These are phyloP conservation scores for Rasamsonia emersonii DNA, from an alignment of 2,329 filamentous ascomycete species.

Conservation along the genomic window DNA sequence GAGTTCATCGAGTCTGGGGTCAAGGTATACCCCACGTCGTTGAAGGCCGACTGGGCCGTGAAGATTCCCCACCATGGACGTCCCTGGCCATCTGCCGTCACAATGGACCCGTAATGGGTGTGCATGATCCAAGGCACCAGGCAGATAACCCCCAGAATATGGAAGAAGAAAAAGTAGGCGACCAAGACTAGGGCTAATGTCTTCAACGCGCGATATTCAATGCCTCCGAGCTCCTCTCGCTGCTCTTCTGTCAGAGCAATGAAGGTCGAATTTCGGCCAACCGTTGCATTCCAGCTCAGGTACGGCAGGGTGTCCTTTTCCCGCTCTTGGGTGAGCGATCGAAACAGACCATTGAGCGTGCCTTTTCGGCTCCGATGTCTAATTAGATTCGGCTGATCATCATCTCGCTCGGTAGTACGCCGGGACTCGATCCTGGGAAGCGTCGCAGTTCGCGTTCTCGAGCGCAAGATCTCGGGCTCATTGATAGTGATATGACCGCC, in stretches of 20 bases:
- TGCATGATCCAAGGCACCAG: conserved; percentile 73
- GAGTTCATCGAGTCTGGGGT: conserved; percentile 91
- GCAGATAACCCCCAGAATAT: conserved; percentile 63
- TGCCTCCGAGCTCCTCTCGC: conserved; percentile 87
- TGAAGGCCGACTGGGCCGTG: conserved; percentile 80
- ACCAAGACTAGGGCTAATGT: conserved; percentile 71
- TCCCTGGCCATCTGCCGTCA: conserved; percentile 54
- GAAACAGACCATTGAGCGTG: conserved; percentile 24
- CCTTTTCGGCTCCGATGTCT: conserved; percentile 19
- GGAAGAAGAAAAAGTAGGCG: conserved; percentile 75
- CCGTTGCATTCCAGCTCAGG: conserved; percentile 85
- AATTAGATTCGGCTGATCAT: conserved; percentile 18
- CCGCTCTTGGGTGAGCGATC: conserved; percentile 29
- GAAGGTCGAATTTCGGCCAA: conserved; percentile 89
- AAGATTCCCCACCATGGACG: conserved; percentile 88
- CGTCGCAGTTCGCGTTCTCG: conserved; percentile 25
- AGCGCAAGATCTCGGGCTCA: conserved; percentile 32
- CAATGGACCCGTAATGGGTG: conserved; percentile 54
- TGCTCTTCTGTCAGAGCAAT: conserved; percentile 81
- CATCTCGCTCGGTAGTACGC: conserved; percentile 23
- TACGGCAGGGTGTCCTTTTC: conserved; percentile 63
- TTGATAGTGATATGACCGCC: conserved; percentile 40
- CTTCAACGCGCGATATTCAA: conserved; percentile 90
- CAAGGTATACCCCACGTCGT: conserved; percentile 87
- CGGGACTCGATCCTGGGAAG: conserved; percentile 32